phyloP scores from a whole-genome alignment of 2,329 filamentous ascomycete genomes.

The Leptographium radiaticola region DNA sequence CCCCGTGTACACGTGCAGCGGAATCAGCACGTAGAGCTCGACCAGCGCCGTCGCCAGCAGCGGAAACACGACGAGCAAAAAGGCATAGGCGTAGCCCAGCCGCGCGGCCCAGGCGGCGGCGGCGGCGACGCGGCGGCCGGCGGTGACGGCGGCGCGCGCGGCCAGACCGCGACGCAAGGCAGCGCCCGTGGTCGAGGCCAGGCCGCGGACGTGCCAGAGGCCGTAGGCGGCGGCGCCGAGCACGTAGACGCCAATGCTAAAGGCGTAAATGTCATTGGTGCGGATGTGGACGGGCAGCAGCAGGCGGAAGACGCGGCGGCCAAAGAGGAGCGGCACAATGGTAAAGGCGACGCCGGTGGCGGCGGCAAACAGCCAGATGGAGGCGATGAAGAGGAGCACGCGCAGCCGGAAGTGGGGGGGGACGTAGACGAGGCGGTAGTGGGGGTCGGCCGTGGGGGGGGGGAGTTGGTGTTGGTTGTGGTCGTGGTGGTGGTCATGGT shows the following conservation, averaged over 20 bases:
- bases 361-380: slow-evolving; percentile 89
- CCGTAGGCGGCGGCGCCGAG: slow-evolving; percentile 57
- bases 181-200: slow-evolving; percentile 20
- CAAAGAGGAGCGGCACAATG: slow-evolving; percentile 74
- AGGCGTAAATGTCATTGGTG: slow-evolving; percentile 93
- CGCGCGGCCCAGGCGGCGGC: slow-evolving; percentile 22
- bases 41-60: slow-evolving; percentile 66
- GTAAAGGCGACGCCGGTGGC: slow-evolving; percentile 75
- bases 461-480: slow-evolving; percentile 32
- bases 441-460: slow-evolving; percentile 41
- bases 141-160: slow-evolving; percentile 15
- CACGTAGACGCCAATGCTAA: slow-evolving; percentile 78
- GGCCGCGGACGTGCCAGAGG: slow-evolving; percentile 34
- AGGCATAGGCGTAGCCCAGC: slow-evolving; percentile 62
- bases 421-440: slow-evolving; percentile 64
- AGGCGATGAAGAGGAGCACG: slow-evolving; percentile 73
- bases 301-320: slow-evolving; percentile 61
- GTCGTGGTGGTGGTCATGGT: neutral
- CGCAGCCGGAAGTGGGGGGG: slow-evolving; percentile 74
- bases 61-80: slow-evolving; percentile 68
- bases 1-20: slow-evolving; percentile 67
- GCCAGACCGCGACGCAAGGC: slow-evolving; percentile 17
- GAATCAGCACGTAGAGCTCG: slow-evolving; percentile 81
- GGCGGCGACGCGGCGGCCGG: slow-evolving; percentile 16
- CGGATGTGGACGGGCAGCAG: slow-evolving; percentile 58